Percentiles rank a stretch among this genome's conserved stretches.
Evolutionary conservation across 306 rosid genomes (phyloP).

Genomic region (Ceratonia siliqua): DNA sequence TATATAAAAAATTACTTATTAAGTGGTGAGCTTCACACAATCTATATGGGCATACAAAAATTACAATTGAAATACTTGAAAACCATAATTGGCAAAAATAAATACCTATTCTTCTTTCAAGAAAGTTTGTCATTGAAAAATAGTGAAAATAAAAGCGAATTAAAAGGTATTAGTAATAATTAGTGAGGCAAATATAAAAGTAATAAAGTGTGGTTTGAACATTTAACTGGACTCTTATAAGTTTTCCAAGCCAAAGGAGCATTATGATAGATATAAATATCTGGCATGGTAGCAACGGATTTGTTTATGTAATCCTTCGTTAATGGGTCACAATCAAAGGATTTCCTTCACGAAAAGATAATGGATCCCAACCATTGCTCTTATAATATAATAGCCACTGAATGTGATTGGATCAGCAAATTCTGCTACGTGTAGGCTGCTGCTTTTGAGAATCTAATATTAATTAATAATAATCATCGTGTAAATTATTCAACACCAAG

Average conservation of each 20-base stretch:
- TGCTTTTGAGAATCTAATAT: background rate
- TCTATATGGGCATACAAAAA: too few relatives aligned
- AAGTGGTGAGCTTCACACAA: too few relatives aligned
- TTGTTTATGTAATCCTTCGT: slow-evolving; percentile 41
- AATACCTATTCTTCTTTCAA: background rate
- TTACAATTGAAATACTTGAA: too few relatives aligned
- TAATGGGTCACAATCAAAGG: slow-evolving; percentile 40
- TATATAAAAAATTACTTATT: too few relatives aligned
- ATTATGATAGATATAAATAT: slow-evolving; percentile 1
- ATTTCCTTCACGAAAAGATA: slow-evolving; percentile 44
- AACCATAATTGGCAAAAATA: too few relatives aligned
- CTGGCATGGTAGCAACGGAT: background rate
- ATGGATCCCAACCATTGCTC: slow-evolving; percentile 27
- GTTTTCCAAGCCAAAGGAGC: background rate
- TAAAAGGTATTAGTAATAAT: background rate
- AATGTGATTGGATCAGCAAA: slow-evolving; percentile 37
- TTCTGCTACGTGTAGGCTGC: slow-evolving; percentile 24
- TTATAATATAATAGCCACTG: slow-evolving; percentile 27
- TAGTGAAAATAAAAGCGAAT: background rate
- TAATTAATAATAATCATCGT: background rate
- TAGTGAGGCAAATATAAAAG: background rate
- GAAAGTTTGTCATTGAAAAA: background rate
- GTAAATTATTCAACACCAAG: background rate
- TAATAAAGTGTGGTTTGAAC: background rate
- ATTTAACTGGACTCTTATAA: background rate